These are phyloP conservation scores for Pseudogymnoascus sp. DNA, from an alignment of 2,329 filamentous ascomycete species.

Conservation along the genomic window DNA sequence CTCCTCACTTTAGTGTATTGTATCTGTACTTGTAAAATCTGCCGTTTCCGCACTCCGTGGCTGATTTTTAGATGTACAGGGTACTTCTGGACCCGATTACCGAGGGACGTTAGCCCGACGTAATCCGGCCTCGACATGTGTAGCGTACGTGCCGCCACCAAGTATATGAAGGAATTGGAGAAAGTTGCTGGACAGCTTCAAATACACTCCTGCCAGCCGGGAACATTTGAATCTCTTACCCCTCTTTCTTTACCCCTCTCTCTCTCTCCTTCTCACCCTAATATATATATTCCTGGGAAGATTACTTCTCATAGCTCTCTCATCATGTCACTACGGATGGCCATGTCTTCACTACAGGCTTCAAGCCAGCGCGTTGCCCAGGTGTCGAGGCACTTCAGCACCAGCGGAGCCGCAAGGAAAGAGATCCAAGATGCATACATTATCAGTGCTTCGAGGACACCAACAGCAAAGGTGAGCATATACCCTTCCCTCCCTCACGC, in stretches of 20 bases:
- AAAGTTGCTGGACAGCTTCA: not conserved
- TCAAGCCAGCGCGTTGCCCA: slow-evolving; percentile 36
- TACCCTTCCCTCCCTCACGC: slow-evolving; percentile 13
- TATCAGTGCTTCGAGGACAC: slow-evolving; percentile 78
- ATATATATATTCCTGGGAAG: not conserved
- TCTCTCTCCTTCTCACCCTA: not conserved
- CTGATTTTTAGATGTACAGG: not conserved
- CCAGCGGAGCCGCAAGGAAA: slow-evolving; percentile 39
- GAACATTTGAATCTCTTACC: not conserved
- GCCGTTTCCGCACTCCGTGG: not conserved
- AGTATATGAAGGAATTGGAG: slow-evolving; percentile 7
- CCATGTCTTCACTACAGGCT: slow-evolving; percentile 21
- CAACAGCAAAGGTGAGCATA: slow-evolving; percentile 69
- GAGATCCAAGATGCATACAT: slow-evolving; percentile 92
- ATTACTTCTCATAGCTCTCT: slow-evolving; percentile 9
- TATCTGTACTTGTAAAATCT: not conserved
- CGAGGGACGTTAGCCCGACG: slow-evolving; percentile 1
- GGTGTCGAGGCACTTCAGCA: slow-evolving; percentile 43
- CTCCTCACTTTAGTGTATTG: not conserved
- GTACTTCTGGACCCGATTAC: not conserved
- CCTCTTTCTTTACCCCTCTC: not conserved
- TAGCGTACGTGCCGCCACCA: not conserved
- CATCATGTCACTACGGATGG: slow-evolving; percentile 27
- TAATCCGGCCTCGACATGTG: slow-evolving; percentile 3
- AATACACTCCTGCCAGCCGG: not conserved